Conservation (phyloP, 108 stramenopile genomes). For the Nannochloropsis salina region DNA sequence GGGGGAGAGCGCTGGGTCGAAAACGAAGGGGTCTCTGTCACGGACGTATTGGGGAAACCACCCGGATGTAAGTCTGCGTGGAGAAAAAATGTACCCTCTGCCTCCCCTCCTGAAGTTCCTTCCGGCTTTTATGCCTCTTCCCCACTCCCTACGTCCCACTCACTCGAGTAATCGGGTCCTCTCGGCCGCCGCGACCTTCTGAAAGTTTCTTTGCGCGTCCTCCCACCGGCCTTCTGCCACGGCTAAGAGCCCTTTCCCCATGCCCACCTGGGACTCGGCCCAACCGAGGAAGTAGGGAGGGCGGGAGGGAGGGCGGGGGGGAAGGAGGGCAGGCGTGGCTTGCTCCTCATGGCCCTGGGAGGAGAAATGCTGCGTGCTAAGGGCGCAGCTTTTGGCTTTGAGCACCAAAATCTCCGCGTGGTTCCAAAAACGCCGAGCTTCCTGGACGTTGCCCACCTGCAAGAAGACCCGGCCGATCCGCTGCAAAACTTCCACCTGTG, state of each 20-base stretch:
- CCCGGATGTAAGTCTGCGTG: no score
- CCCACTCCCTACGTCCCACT: not conserved
- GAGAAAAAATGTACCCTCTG: no score
- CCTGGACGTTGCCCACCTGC: not conserved
- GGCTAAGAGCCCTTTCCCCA: not conserved
- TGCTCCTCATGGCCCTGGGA: no score
- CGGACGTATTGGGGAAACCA: no score
- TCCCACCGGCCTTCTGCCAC: not conserved
- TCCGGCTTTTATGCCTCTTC: not conserved
- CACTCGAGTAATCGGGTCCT: not conserved
- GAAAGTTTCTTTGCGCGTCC: not conserved
- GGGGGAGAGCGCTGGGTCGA: not conserved
- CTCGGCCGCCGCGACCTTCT: not conserved
- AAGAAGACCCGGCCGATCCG: not conserved
- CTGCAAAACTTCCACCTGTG: not conserved
- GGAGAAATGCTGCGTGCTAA: no score
- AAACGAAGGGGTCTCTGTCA: not conserved
- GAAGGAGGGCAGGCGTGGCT: no score
- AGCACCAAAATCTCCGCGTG: not conserved
- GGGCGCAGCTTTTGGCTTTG: not conserved
- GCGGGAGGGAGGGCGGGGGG: slow-evolving; percentile 1
- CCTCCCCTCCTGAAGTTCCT: no score
- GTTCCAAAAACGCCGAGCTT: not conserved
- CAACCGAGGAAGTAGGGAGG: not conserved
- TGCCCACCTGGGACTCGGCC: not conserved